Conservation (phyloP, 2,329 filamentous ascomycete genomes). For the Metarhizium album region DNA sequence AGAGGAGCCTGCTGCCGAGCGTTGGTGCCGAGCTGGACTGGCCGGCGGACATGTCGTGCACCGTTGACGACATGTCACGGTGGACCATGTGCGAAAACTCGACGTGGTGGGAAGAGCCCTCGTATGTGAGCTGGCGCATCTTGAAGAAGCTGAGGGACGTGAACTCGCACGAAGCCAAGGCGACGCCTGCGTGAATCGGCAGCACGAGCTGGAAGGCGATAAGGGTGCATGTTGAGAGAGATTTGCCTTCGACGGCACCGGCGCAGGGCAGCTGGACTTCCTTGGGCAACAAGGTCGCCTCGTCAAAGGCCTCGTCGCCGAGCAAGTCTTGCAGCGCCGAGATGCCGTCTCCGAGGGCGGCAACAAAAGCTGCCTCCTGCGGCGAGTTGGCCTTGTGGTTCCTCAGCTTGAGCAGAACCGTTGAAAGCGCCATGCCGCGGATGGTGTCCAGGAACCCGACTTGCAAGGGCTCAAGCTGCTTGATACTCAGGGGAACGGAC, state of each 20-base stretch:
- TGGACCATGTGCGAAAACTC: conserved; percentile 50
- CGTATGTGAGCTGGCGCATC: conserved; percentile 51
- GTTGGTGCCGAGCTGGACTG: neutral
- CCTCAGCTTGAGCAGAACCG: conserved; percentile 21
- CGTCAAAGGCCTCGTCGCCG: conserved; percentile 33
- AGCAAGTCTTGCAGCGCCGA: conserved; percentile 29
- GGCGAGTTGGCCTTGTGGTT: conserved; percentile 21
- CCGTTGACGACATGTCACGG: conserved; percentile 40
- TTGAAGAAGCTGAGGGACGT: conserved; percentile 55
- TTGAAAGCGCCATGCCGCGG: conserved; percentile 29
- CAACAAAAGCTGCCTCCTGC: conserved; percentile 33
- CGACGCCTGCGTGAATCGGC: conserved; percentile 45
- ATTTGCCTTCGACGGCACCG: neutral
- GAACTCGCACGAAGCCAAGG: conserved; percentile 43
- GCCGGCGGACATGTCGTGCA: conserved; percentile 10
- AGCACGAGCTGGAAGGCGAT: conserved; percentile 51
- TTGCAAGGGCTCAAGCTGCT: conserved; percentile 44
- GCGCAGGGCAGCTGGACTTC: conserved; percentile 32
- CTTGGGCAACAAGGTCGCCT: conserved; percentile 32
- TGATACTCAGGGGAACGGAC: conserved; percentile 41
- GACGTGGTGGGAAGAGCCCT: conserved; percentile 35
- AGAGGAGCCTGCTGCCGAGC: neutral
- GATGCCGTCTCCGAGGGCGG: conserved; percentile 32
- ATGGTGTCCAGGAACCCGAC: conserved; percentile 41
- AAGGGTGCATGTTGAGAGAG: conserved; percentile 19